These are phyloP conservation scores for Prinsepia uniflora DNA, from an alignment of 306 rosid genomes.

Conservation along the genomic window DNA sequence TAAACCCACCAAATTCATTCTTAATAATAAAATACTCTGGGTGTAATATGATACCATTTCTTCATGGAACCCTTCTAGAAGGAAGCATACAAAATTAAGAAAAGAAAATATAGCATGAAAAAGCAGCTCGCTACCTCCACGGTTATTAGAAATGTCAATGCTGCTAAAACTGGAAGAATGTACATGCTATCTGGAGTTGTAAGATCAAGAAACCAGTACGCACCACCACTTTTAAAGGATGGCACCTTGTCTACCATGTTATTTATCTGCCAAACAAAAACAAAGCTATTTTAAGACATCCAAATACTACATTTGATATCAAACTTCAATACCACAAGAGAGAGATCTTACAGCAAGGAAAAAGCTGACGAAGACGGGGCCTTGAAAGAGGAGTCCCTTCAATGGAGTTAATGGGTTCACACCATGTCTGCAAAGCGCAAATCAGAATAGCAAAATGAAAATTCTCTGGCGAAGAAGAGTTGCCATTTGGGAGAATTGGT, in stretches of 20 bases:
- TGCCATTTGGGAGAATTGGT: conserved; percentile 18
- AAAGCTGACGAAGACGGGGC: conserved; percentile 78
- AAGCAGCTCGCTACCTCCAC: conserved; percentile 64
- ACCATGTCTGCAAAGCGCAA: conserved; percentile 60
- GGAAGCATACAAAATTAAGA: background rate
- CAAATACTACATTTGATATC: conserved; percentile 11
- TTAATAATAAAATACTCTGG: background rate
- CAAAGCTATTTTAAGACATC: conserved; percentile 29
- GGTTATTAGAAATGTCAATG: conserved; percentile 67
- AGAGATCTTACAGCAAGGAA: conserved; percentile 74
- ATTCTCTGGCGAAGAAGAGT: conserved; percentile 11
- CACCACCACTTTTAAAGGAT: conserved; percentile 88
- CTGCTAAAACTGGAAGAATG: conserved; percentile 68
- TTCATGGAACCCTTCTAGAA: background rate
- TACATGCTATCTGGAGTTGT: conserved; percentile 71
- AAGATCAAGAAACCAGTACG: conserved; percentile 86
- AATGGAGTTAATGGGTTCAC: conserved; percentile 74
- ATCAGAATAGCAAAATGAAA: conserved; percentile 26
- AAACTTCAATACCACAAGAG: conserved; percentile 15
- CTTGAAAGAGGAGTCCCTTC: conserved; percentile 75
- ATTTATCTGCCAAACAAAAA: conserved; percentile 49
- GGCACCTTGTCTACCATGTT: conserved; percentile 91
- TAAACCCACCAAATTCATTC: background rate
- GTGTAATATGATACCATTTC: background rate
- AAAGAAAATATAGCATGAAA: background rate